A percentile compares a stretch with the other conserved stretches of the same genome.
These are phyloP conservation scores for Colletotrichum euphorbiae DNA, from an alignment of 2,329 filamentous ascomycete genomes.

Conservation along the genomic window DNA sequence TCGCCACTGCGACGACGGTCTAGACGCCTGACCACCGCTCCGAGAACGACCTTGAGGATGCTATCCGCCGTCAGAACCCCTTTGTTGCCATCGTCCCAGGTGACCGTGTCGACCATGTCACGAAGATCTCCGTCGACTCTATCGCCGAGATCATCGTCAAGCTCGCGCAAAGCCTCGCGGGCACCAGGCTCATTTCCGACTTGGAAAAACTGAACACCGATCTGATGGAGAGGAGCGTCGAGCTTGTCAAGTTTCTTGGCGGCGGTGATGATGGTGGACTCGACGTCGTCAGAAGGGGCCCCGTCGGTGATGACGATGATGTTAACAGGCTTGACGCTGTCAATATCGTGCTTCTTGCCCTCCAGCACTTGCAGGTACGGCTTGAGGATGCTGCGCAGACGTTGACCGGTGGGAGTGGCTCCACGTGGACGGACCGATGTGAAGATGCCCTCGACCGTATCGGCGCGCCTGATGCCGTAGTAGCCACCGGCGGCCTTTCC, in stretches of 20 bases:
- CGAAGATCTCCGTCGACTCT: constrained; percentile 69
- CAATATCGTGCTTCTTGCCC: constrained; percentile 54
- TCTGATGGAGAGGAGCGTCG: constrained; percentile 80
- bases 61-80: constrained; percentile 71
- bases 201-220: constrained; percentile 97
- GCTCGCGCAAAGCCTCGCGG: constrained; percentile 70
- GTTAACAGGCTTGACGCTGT: constrained; percentile 80
- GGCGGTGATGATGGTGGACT: constrained; percentile 72
- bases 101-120: constrained; percentile 93
- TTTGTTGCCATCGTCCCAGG: constrained; percentile 66
- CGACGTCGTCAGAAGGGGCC: constrained; percentile 81
- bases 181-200: constrained; percentile 81
- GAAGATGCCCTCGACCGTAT: constrained; percentile 77
- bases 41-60: constrained; percentile 86
- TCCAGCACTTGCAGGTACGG: constrained; percentile 70
- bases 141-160: constrained; percentile 79
- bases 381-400: constrained; percentile 77
- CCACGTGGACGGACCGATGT: constrained; percentile 70
- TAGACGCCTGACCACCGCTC: constrained; percentile 71
- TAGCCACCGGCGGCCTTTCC: constrained; percentile 65
- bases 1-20: constrained; percentile 47
- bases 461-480: constrained; percentile 69
- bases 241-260: constrained; percentile 78
- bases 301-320: constrained; percentile 96
- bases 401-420: constrained; percentile 79